Base-by-base conservation (phyloP, 306 rosid genomes). In the Citrullus colocynthis region DNA sequence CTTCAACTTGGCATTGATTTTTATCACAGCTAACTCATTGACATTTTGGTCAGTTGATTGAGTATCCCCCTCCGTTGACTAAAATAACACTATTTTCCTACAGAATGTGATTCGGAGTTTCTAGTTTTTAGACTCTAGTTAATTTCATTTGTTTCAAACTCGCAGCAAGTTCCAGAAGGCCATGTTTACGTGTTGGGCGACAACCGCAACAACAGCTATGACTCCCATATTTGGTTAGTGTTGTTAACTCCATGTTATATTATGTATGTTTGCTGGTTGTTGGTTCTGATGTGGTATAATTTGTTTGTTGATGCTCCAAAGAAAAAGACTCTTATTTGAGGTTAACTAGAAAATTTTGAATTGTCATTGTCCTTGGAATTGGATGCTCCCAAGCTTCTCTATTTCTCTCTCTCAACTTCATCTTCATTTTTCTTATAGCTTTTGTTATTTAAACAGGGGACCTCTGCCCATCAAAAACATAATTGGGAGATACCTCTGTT, bases 131-230 rank as follows among this genome's bases (percentile, higher is more conserved):
- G 28, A 24, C 28, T 24, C 1, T 41, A 14, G 45, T 61, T 77
- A 44, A 62, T 77, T 32, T 61, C 5, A 1, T 42, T 58, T 73
- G 57, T 49, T 20, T 63, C 14, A 65, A 51, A 76, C 74, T 78
- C 78, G 90, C 93, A 94, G 98, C 52, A 58, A 81, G 97, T 94
- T 76, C 98, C 98, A 24, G 77, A 85, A 65, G 93, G 89, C 75
- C 92, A 92, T 87, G 96, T 94, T 66, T 95, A 86, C 77, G 96
- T 95, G 74, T 72, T 92, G 86, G 97, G 98, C 41, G 96, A 95
- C 88, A 95, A 95, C 88, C 91, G 98, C 34, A 92, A 95, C 76
- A 88, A 80, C 65, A 95, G 96, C 85, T 85, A 80, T 56, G 97
- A 92, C 79, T 95, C 97, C 58, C 97, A 88, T 87, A 75, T 70